A percentile compares a stretch with the other conserved stretches of the same genome.
These are phyloP conservation scores for Cymodocea nodosa DNA, from an alignment of 116 monocot genomes.

Conservation along the genomic window DNA sequence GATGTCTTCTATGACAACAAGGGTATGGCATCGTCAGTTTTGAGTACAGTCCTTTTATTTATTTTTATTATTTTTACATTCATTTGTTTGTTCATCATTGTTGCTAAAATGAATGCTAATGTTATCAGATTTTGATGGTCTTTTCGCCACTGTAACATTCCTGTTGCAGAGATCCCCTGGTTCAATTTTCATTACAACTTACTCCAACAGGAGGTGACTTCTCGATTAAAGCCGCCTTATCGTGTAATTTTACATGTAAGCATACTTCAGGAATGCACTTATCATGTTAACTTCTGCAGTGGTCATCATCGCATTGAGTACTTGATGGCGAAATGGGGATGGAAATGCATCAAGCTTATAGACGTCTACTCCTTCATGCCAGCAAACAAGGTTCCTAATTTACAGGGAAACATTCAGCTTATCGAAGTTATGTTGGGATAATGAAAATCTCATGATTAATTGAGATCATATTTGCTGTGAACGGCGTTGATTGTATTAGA, in stretches of 20 bases:
- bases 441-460: neutral
- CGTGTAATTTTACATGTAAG: neutral
- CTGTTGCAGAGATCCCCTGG: slow-evolving; percentile 62
- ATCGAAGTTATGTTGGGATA: slow-evolving; percentile 44
- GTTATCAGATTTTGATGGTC: slow-evolving; percentile 63
- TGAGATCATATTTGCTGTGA: no score
- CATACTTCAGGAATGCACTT: neutral
- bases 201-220: slow-evolving; percentile 73
- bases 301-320: slow-evolving; percentile 97
- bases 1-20: slow-evolving; percentile 79
- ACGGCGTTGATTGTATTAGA: no score
- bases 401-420: slow-evolving; percentile 89
- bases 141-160: slow-evolving; percentile 79
- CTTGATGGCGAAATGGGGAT: slow-evolving; percentile 95
- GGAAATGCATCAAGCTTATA: slow-evolving; percentile 62
- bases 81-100: neutral
- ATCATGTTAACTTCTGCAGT: slow-evolving; percentile 26
- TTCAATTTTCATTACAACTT: slow-evolving; percentile 85
- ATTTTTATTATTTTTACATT: neutral
- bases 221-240: neutral
- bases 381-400: slow-evolving; percentile 42
- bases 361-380: slow-evolving; percentile 93
- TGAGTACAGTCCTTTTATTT: neutral
- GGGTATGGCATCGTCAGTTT: slow-evolving; percentile 23
- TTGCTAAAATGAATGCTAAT: neutral